These are phyloP conservation scores for Vigna unguiculata DNA, from an alignment of 306 rosid genomes.

Conservation along the genomic window DNA sequence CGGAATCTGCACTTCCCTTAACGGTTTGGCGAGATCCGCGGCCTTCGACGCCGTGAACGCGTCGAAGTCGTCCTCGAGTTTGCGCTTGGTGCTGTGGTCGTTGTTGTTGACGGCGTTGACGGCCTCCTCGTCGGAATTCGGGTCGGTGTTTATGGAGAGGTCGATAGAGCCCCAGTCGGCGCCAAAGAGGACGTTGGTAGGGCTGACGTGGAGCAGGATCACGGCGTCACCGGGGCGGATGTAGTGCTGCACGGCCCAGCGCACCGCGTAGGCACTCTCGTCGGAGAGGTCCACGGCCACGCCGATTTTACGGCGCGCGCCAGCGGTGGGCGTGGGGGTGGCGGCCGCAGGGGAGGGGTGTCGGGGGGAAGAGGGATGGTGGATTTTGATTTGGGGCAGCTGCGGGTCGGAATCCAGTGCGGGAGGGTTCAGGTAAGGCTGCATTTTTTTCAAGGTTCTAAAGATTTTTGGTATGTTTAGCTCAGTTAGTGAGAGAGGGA, in stretches of 20 bases:
- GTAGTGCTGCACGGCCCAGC: slow-evolving; percentile 95
- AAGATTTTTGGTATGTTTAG: background rate
- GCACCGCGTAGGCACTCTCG: slow-evolving; percentile 93
- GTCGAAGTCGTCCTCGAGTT: slow-evolving; percentile 86
- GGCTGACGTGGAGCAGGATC: slow-evolving; percentile 96
- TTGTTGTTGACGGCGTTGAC: slow-evolving; percentile 19
- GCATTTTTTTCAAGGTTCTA: slow-evolving; percentile 48
- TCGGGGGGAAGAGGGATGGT: slow-evolving; percentile 88
- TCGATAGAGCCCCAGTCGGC: slow-evolving; percentile 99
- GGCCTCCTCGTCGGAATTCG: slow-evolving; percentile 46
- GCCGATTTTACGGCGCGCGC: slow-evolving; percentile 95
- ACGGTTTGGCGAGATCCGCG: slow-evolving; percentile 79
- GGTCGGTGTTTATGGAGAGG: slow-evolving; percentile 63
- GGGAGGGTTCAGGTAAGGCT: slow-evolving; percentile 49
- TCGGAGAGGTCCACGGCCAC: slow-evolving; percentile 98
- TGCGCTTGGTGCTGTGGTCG: slow-evolving; percentile 53
- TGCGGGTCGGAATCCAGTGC: slow-evolving; percentile 73
- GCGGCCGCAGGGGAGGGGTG: slow-evolving; percentile 64
- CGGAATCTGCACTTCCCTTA: slow-evolving; percentile 91
- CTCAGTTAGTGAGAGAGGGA: background rate
- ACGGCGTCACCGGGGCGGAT: slow-evolving; percentile 97
- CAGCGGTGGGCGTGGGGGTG: slow-evolving; percentile 91
- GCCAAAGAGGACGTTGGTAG: slow-evolving; percentile 92
- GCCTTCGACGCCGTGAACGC: slow-evolving; percentile 82
- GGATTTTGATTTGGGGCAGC: slow-evolving; percentile 87